phyloP scores from a whole-genome alignment of 192 early-diverging fungal genomes.

The Podila clonocystis region DNA sequence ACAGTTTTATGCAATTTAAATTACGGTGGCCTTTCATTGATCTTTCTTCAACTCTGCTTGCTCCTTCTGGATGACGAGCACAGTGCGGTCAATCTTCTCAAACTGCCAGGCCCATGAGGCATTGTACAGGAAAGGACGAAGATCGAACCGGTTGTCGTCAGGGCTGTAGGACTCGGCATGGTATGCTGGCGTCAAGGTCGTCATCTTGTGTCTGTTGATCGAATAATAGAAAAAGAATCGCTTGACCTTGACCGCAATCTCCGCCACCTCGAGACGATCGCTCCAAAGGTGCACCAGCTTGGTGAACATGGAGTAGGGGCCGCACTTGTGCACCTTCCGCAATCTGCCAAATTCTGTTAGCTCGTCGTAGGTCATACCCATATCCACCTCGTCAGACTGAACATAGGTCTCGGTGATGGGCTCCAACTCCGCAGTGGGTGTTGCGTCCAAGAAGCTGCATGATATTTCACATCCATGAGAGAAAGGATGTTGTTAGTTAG shows the following conservation, averaged over 20 bases:
- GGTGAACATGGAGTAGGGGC: conserved; percentile 95
- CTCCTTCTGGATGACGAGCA: conserved; percentile 25
- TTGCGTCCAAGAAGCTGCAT: conserved; percentile 81
- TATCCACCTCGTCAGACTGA: conserved; percentile 95
- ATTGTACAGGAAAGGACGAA: conserved; percentile 97
- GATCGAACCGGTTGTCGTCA: conserved; percentile 98
- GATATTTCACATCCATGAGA: not conserved
- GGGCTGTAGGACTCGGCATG: conserved; percentile 96
- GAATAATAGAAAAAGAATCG: conserved; percentile 96
- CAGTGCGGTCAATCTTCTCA: conserved; percentile 72
- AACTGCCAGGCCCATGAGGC: conserved; percentile 96
- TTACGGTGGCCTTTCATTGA: not conserved
- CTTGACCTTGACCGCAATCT: conserved; percentile 94
- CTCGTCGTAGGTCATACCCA: conserved; percentile 99
- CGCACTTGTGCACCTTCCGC: conserved; percentile 87
- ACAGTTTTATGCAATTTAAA: too few species aligned
- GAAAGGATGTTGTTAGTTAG: not conserved
- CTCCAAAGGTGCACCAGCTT: conserved; percentile 89
- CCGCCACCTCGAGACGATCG: conserved; percentile 60
- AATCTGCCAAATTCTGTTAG: conserved; percentile 90
- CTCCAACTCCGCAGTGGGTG: conserved; percentile 96
- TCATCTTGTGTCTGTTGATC: conserved; percentile 99
- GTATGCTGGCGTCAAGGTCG: conserved; percentile 94
- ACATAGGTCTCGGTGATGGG: conserved; percentile 84
- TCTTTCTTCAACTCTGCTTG: not conserved